Evolutionary conservation across 2,329 filamentous ascomycete genomes (phyloP).

Genomic region (Diaporthe batatas): DNA sequence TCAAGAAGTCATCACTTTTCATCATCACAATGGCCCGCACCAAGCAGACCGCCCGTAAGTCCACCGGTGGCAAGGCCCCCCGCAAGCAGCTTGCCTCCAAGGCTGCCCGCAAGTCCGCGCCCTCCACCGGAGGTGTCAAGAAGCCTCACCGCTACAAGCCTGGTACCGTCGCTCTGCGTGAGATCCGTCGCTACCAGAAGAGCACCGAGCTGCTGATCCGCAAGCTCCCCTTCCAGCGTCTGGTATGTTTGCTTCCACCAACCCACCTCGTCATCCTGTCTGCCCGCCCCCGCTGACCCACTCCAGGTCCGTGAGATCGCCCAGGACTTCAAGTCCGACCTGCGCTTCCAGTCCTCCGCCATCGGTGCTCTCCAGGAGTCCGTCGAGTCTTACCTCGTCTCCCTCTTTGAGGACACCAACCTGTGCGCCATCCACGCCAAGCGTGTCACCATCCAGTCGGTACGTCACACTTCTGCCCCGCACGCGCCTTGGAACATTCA

Average conservation of each 20-base stretch:
- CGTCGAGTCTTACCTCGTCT: slow-evolving; percentile 98
- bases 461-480: slow-evolving; percentile 49
- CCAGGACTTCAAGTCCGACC: slow-evolving; percentile 93
- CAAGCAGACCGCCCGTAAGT: slow-evolving; percentile 80
- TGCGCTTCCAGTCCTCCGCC: slow-evolving; percentile 98
- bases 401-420: slow-evolving; percentile 98
- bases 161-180: slow-evolving; percentile 95
- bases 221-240: slow-evolving; percentile 97
- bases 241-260: slow-evolving; percentile 68
- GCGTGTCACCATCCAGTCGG: slow-evolving; percentile 95
- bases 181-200: slow-evolving; percentile 99
- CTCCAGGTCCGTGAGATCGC: slow-evolving; percentile 88
- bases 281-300: slow-evolving; percentile 42
- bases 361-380: slow-evolving; percentile 98
- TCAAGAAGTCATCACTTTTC: slow-evolving; percentile 46
- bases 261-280: background rate
- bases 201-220: slow-evolving; percentile 95
- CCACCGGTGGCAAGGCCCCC: slow-evolving; percentile 82
- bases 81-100: slow-evolving; percentile 99
- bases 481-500: slow-evolving; percentile 19
- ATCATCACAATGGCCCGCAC: slow-evolving; percentile 70
- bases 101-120: slow-evolving; percentile 97
- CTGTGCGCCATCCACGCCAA: slow-evolving; percentile 99
- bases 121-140: slow-evolving; percentile 97
- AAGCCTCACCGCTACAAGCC: slow-evolving; percentile 93